Evolutionary conservation across 2,329 filamentous ascomycete genomes (phyloP).

Genomic region (Neonectria hederae): DNA sequence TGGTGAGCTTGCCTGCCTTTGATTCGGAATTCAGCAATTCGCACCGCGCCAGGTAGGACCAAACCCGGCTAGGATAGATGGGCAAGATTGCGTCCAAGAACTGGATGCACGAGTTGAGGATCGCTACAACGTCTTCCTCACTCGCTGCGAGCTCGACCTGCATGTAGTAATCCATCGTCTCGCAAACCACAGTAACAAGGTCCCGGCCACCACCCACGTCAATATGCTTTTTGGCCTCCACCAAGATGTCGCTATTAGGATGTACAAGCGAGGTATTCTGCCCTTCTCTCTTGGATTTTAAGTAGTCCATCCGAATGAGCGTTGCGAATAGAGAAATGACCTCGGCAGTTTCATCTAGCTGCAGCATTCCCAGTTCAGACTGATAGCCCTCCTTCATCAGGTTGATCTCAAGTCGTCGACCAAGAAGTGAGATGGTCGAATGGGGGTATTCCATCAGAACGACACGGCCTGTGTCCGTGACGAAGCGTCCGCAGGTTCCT

Average conservation of each 20-base stretch:
- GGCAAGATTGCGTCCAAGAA: conserved; percentile 80
- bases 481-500: conserved; percentile 75
- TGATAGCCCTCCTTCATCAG: conserved; percentile 65
- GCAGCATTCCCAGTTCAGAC: conserved; percentile 62
- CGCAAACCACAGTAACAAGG: conserved; percentile 82
- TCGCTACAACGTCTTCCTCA: conserved; percentile 72
- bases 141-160: conserved; percentile 65
- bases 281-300: conserved; percentile 46
- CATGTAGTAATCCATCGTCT: conserved; percentile 80
- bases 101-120: conserved; percentile 76
- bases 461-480: conserved; percentile 80
- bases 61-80: conserved; percentile 84
- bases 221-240: conserved; percentile 64
- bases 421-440: conserved; percentile 82
- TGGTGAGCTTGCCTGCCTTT: conserved; percentile 78
- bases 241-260: conserved; percentile 57
- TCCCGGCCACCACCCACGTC: conserved; percentile 67
- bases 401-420: conserved; percentile 77
- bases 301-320: conserved; percentile 65
- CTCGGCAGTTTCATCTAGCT: conserved; percentile 73
- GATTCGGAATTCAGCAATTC: conserved; percentile 81
- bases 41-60: conserved; percentile 88
- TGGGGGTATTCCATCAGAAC: conserved; percentile 82
- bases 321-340: conserved; percentile 78
- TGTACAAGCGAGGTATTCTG: conserved; percentile 46